Base-by-base conservation (phyloP, 2,329 filamentous ascomycete species). In the Arthrobotrys sphaeroides region DNA sequence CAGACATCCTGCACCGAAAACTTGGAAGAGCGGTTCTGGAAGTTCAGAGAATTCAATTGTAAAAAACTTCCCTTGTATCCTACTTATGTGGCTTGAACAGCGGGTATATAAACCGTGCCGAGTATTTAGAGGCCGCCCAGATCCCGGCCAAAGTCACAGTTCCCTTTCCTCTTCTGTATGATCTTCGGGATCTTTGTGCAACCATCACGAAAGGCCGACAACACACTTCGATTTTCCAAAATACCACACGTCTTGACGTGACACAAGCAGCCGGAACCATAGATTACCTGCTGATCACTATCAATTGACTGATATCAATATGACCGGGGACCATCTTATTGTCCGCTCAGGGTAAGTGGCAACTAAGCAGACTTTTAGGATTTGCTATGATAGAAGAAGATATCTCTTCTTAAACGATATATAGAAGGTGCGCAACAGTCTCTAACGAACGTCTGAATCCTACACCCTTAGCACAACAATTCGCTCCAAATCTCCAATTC, bases 401-500 rank as follows among this genome's bases (percentile, higher is more conserved):
- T 33, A 33, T 33, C 2, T 33, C 31, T 7, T 33, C n/a, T n/a
- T n/a, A n/a, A n/a, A n/a, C n/a, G n/a, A n/a, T n/a, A n/a, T n/a
- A n/a, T n/a, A n/a, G n/a, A n/a, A n/a, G 12, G 31, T 40, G 16
- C 36, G 4, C 18, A 22, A n/a, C n/a, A n/a, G n/a, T 22, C 18
- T 10, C 16, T 43, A 22, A 43, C 40, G 2, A 20, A 43, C 5
- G 22, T n/a, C n/a, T 1, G n/a, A n/a, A n/a, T n/a, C 12, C 22
- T 62, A 10, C 7, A 42, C 2, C n/a, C n/a, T 18, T 42, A 28
- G 55, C 22, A 18, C 13, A 51, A 2, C 42, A 20, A 40, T 7
- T 10, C 64, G 72, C 18, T 62, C 72, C 10, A 69, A 64, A 53
- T 69, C 72, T 20, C 72, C 72, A 7, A 69, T 75, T 47, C 12